Evolutionary conservation across 192 early-diverging fungal genomes (phyloP).

Genomic region (Backusella sp.): DNA sequence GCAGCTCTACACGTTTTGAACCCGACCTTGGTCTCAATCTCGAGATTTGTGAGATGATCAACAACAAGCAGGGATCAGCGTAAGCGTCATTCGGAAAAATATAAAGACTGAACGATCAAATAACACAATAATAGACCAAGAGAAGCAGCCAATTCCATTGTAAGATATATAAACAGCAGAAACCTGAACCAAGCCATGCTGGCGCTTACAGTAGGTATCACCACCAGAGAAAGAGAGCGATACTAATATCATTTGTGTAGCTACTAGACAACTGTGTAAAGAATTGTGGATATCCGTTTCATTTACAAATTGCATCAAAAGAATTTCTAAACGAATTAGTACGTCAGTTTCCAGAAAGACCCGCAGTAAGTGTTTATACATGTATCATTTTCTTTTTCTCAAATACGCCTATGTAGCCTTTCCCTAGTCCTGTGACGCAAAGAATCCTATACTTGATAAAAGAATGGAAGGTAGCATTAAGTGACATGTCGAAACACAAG

Average conservation of each 20-base stretch:
- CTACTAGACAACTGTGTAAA: conserved; percentile 97
- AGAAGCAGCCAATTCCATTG: conserved; percentile 72
- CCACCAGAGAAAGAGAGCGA: background rate
- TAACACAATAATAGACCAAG: conserved; percentile 52
- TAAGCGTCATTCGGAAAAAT: conserved; percentile 41
- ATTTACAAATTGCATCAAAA: conserved; percentile 91
- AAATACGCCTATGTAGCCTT: conserved; percentile 27
- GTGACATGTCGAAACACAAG: conserved; percentile 84
- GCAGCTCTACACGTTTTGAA: conserved; percentile 62
- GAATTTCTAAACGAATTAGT: conserved; percentile 98
- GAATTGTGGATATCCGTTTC: conserved; percentile 98
- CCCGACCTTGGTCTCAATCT: conserved; percentile 88
- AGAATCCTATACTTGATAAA: conserved; percentile 91
- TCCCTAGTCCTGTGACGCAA: conserved; percentile 73
- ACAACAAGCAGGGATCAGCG: conserved; percentile 83
- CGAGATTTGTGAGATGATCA: conserved; percentile 95
- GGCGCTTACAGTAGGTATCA: conserved; percentile 55
- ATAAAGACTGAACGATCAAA: background rate
- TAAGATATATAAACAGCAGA: conserved; percentile 61
- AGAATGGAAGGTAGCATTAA: conserved; percentile 92
- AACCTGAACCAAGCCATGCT: conserved; percentile 58
- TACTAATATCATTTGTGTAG: conserved; percentile 26
- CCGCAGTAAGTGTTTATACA: conserved; percentile 54
- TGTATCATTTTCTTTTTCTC: background rate
- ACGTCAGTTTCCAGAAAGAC: conserved; percentile 88